Evolutionary conservation across 495 filamentous ascomycete genomes (phyloP), one percentile per base, ranked within the genome.

Genomic region (Rhizodiscina lignyota): DNA sequence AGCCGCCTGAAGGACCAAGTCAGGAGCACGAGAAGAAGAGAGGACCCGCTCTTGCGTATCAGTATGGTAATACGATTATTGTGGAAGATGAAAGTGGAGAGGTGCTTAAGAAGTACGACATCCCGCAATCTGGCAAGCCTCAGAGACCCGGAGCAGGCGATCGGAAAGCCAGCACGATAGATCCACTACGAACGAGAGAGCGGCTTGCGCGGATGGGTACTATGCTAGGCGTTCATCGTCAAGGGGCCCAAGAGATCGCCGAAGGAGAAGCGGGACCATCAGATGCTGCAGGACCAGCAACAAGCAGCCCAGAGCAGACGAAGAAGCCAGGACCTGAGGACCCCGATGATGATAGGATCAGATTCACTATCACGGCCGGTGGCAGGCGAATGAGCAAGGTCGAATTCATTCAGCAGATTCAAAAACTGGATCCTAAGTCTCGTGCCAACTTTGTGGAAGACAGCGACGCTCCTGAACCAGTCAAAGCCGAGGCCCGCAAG

Each of bases 81-180:
- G 84, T 99, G 12, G 91, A 99, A 56, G 86, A 99, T 46, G 85
- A 87, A 52, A 80, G 94, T 51, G 91, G 91, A 20, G 91, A 99
- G 50, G 91, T 99, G 10, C 71, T 99, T 53, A 91, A 92, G 64
- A 92, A 89, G 40, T 96, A 93, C 53, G 83, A 92, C 35, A 76
- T 94, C 20, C 79, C 85, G 8, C 47, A 64, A 3, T 49, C 43
- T 31, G 51, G 22, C 39, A 54, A 44, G 41, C 50, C 23, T 36
- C n/a, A 44, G 43, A 41, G 51, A 39, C 19, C 41, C 15, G n/a
- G n/a, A n/a, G 33, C 37, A 2, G 37, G 36, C 19, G 35, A 44
- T 28, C 35, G 41, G 21, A 34, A 50, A n/a, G 45, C 46, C 31
- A 46, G 50, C 36, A 40, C 51, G 22, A 43, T 47, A 29, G 50